Conservation (phyloP, 2,329 filamentous ascomycete species). For the Cryphonectria japonica region DNA sequence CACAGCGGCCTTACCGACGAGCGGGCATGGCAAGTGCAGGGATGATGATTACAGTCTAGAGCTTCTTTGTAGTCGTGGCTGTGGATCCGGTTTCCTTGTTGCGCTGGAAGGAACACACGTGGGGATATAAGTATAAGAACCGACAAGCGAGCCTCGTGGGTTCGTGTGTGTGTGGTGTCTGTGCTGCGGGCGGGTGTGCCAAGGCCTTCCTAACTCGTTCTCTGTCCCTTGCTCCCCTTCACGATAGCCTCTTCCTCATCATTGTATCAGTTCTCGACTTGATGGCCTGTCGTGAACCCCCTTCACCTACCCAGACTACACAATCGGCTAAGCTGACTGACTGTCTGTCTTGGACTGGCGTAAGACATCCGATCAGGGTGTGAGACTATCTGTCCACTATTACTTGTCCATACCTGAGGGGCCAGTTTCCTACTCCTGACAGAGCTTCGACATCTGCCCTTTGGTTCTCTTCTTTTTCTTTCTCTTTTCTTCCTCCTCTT, state of each 20-base stretch:
- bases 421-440: neutral
- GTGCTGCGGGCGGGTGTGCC: neutral
- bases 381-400: neutral
- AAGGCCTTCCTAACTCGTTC: neutral
- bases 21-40: neutral
- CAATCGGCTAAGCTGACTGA: conserved; percentile 19
- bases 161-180: neutral
- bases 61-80: conserved; percentile 11
- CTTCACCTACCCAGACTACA: neutral
- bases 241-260: conserved; percentile 5
- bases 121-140: conserved; percentile 2
- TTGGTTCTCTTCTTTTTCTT: neutral
- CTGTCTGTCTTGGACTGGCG: conserved; percentile 12
- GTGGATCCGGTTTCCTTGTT: conserved; percentile 10
- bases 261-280: neutral
- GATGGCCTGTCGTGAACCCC: conserved; percentile 10
- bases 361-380: conserved; percentile 6
- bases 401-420: neutral
- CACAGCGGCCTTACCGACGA: neutral
- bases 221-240: conserved; percentile 12
- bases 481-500: neutral
- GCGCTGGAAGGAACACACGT: conserved; percentile 10
- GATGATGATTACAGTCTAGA: conserved; percentile 8
- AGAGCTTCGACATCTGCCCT: neutral
- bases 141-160: neutral